Evolutionary conservation across 305 asterid species (phyloP).

Genomic region (Fraxinus velutina): DNA sequence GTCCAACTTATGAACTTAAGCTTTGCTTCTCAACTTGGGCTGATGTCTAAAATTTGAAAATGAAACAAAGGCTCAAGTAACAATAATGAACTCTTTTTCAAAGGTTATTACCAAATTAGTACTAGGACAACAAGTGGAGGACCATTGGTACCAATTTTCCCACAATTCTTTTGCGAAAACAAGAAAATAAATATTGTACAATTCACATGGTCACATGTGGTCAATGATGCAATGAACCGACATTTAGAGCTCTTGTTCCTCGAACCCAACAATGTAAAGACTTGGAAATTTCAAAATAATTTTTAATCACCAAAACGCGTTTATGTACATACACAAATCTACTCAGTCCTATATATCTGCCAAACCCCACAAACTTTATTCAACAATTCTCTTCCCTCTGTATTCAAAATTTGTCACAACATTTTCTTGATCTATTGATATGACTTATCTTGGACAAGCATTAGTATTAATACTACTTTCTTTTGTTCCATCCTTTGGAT

Average conservation of each 20-base stretch:
- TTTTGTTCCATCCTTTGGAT: conserved; percentile 26
- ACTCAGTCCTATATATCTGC: background rate
- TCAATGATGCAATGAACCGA: conserved; percentile 18
- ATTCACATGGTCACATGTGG: conserved; percentile 31
- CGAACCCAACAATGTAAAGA: conserved; percentile 20
- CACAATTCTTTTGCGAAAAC: background rate
- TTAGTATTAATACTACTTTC: conserved; percentile 11
- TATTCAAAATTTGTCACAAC: background rate
- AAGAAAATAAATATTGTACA: background rate
- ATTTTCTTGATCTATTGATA: background rate
- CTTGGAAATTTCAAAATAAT: background rate
- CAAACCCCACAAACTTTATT: background rate
- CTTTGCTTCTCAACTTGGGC: background rate
- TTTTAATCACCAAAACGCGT: conserved; percentile 13
- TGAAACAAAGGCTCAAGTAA: background rate
- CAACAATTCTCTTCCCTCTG: background rate
- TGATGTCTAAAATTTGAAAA: background rate
- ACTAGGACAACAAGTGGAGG: background rate
- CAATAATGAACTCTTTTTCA: background rate
- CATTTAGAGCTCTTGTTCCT: conserved; percentile 26
- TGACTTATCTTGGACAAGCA: background rate
- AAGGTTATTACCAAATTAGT: background rate
- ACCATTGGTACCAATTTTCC: background rate
- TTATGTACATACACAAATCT: background rate
- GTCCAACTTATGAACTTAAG: background rate